Evolutionary conservation across 108 stramenopile genomes (phyloP).

Genomic region (Halocafeteria seosinensis): DNA sequence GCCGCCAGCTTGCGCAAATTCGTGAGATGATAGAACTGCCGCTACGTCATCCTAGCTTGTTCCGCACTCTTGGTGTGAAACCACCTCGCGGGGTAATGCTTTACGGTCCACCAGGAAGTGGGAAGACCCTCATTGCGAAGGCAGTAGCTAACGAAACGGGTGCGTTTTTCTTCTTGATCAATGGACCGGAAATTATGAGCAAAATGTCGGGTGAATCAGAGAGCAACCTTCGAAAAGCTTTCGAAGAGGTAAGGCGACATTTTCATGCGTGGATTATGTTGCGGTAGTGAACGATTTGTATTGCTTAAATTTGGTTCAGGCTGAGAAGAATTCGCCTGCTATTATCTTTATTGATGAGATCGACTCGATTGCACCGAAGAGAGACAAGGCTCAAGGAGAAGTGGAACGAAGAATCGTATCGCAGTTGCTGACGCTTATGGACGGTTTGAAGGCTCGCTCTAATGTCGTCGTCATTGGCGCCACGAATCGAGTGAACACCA

Average conservation of each 20-base stretch:
- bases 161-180: constrained; percentile 98
- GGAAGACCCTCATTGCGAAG: constrained; percentile 95
- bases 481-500: constrained; percentile 84
- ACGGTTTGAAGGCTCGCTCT: constrained; percentile 86
- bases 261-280: background rate
- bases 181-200: constrained; percentile 99
- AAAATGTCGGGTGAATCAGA: constrained; percentile 99
- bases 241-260: constrained; percentile 62
- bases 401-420: constrained; percentile 94
- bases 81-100: constrained; percentile 96
- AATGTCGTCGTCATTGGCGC: constrained; percentile 91
- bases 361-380: constrained; percentile 96
- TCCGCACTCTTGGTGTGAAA: constrained; percentile 98
- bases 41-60: constrained; percentile 88
- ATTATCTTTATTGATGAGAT: constrained; percentile 99
- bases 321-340: constrained; percentile 96
- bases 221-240: constrained; percentile 89
- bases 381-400: constrained; percentile 98
- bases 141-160: constrained; percentile 99
- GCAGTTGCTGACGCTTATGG: constrained; percentile 97
- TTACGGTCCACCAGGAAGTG: constrained; percentile 95
- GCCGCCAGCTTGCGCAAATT: constrained; percentile 94
- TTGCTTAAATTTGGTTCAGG: no score
- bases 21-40: constrained; percentile 99
- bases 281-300: no score